phyloP scores from a whole-genome alignment of 106 monocot genomes.

The Phalaenopsis aphrodite region DNA sequence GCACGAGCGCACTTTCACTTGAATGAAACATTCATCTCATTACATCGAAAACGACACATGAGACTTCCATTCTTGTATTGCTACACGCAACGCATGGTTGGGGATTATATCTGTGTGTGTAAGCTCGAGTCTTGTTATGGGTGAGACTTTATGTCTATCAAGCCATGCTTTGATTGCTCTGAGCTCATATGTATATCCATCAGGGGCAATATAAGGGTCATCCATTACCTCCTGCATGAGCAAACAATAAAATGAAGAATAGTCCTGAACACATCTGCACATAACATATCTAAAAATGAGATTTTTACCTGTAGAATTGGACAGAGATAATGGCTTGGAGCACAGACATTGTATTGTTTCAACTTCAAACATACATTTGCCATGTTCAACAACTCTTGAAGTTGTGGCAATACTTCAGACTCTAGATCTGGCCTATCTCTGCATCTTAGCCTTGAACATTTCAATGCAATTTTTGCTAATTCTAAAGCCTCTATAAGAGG shows the following conservation, averaged over 20 bases:
- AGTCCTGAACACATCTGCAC: neutral
- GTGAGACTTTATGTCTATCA: slow-evolving; percentile 52
- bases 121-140: slow-evolving; percentile 52
- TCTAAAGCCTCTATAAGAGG: slow-evolving; percentile 52
- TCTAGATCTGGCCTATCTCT: slow-evolving; percentile 81
- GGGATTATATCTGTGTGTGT: slow-evolving; percentile 44
- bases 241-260: neutral
- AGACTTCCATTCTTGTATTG: slow-evolving; percentile 66
- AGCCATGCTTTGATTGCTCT: slow-evolving; percentile 78
- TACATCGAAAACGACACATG: neutral
- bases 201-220: slow-evolving; percentile 63
- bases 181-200: slow-evolving; percentile 81
- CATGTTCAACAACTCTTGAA: slow-evolving; percentile 34
- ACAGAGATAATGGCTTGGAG: slow-evolving; percentile 62
- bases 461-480: slow-evolving; percentile 60
- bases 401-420: slow-evolving; percentile 55
- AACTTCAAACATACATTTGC: slow-evolving; percentile 30
- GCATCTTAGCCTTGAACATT: slow-evolving; percentile 57
- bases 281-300: neutral
- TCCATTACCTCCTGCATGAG: slow-evolving; percentile 67
- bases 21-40: neutral
- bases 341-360: slow-evolving; percentile 16
- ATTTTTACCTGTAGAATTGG: slow-evolving; percentile 72
- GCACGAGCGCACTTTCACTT: neutral
- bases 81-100: slow-evolving; percentile 41